Evolutionary conservation across 2,329 filamentous ascomycete species (phyloP), one percentile per base, ranked within the genome.

Genomic region (Botryotinia calthae): DNA sequence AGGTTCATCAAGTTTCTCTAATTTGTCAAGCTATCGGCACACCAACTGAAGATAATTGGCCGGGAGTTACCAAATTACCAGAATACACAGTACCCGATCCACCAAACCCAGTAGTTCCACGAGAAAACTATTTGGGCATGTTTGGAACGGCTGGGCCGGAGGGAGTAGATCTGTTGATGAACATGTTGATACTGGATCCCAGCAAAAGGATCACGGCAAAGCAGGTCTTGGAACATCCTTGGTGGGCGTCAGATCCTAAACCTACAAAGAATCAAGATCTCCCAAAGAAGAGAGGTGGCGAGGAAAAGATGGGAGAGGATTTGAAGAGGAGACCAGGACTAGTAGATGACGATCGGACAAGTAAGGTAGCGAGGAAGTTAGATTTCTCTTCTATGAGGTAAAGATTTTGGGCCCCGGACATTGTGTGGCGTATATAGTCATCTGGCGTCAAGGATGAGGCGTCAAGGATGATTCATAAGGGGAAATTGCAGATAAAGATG

Each of bases 41-140:
- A 0, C 96, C 96, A 0, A 96, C 90, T 7, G 96, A 99, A 81
- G 93, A 96, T 25, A 95, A 94, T 81, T 99, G 96, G 96, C 95
- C 96, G 0, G 95, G 95, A 42, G 95, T 99, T 12, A 90, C 90
- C 7, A 89, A 89, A 75, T 85, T 99, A 18, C 89, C 90, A 22
- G 91, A 91, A 74, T 99, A 96, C 82, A 89, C 94, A n/a, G 87
- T 92, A 1, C 87, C 91, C 1, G 87, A 88, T 75, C 77, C 77
- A 2, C 70, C 71, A 22, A 86, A 89, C 75, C 84, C 89, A 78
- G 78, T 93, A 82, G 87, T 88, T 75, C 89, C 89, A 1, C 87
- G 88, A 75, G 90, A 92, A 72, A 91, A 91, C 79, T 98, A 93
- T 85, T 86, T 91, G 80, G 84, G 86, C 70, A 89, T 90, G 74